phyloP scores from a whole-genome alignment of 2,329 filamentous ascomycete species.

The Verticillium nubilum region DNA sequence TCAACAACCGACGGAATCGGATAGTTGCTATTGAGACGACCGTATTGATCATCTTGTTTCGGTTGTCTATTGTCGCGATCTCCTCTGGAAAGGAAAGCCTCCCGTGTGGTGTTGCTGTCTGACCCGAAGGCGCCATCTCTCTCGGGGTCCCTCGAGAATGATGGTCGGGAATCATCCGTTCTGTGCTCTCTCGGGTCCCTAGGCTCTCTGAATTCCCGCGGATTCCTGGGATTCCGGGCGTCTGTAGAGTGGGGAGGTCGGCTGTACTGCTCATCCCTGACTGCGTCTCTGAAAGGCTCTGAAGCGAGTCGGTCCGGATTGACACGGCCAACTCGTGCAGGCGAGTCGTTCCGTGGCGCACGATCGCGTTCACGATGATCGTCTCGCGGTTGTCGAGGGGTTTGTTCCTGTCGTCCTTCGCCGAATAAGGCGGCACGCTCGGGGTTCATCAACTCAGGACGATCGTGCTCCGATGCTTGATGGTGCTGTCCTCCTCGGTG shows the following conservation, averaged over 20 bases:
- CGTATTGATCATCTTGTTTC: slow-evolving; percentile 24
- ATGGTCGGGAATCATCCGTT: background rate
- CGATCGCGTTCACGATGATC: slow-evolving; percentile 23
- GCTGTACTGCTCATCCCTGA: slow-evolving; percentile 41
- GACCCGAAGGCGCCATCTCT: slow-evolving; percentile 30
- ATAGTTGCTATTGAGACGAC: slow-evolving; percentile 1
- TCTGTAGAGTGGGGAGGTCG: slow-evolving; percentile 29
- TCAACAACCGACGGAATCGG: background rate
- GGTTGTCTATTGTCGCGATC: slow-evolving; percentile 46
- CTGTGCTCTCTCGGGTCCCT: background rate
- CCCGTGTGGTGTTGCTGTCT: slow-evolving; percentile 32
- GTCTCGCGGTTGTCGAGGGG: slow-evolving; percentile 35
- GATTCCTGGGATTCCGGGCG: background rate
- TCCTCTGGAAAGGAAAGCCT: slow-evolving; percentile 33
- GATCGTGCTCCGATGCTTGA: slow-evolving; percentile 14
- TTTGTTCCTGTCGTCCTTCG: slow-evolving; percentile 27
- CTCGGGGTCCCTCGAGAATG: slow-evolving; percentile 16
- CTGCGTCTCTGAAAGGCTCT: slow-evolving; percentile 28
- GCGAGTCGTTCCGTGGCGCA: slow-evolving; percentile 40
- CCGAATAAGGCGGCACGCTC: slow-evolving; percentile 40
- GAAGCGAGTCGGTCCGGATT: slow-evolving; percentile 24
- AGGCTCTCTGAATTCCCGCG: background rate
- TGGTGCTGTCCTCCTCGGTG: slow-evolving; percentile 7
- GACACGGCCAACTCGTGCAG: slow-evolving; percentile 36
- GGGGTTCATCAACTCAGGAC: slow-evolving; percentile 38